These are phyloP conservation scores for Fusarium newnesense DNA, from an alignment of 2,329 filamentous ascomycete species.

Conservation along the genomic window DNA sequence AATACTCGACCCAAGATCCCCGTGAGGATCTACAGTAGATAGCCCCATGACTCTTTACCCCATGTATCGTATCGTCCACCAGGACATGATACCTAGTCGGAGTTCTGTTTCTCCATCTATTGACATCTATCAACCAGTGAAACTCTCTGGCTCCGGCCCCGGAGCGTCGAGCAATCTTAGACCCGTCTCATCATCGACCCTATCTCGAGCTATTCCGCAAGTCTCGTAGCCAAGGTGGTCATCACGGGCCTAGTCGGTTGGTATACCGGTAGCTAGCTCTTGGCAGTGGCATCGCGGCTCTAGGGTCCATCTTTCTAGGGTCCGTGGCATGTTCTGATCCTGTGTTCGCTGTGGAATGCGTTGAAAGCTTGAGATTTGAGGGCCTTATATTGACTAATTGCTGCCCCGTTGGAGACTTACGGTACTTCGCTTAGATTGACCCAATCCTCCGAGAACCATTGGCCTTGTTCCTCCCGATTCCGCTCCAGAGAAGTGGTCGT, in stretches of 20 bases:
- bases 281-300: conserved; percentile 2
- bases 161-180: conserved; percentile 13
- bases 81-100: background rate
- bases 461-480: conserved; percentile 1
- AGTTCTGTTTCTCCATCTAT: conserved; percentile 15
- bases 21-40: conserved; percentile 12
- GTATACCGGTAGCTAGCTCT: background rate
- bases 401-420: background rate
- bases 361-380: conserved; percentile 2
- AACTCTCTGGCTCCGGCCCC: conserved; percentile 5
- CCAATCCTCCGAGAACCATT: conserved; percentile 7
- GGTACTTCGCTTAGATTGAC: background rate
- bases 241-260: background rate
- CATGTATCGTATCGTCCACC: background rate
- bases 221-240: conserved; percentile 3
- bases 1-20: conserved; percentile 14
- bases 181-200: background rate
- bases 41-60: conserved; percentile 17
- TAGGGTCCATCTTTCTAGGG: conserved; percentile 5
- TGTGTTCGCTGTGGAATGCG: conserved; percentile 30
- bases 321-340: conserved; percentile 7
- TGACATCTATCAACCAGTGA: conserved; percentile 4
- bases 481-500: background rate
- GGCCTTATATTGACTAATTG: conserved; percentile 3
- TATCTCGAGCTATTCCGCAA: conserved; percentile 4